phyloP scores from a whole-genome alignment of 2,329 filamentous ascomycete species.

The Aspergillus phoenicis region DNA sequence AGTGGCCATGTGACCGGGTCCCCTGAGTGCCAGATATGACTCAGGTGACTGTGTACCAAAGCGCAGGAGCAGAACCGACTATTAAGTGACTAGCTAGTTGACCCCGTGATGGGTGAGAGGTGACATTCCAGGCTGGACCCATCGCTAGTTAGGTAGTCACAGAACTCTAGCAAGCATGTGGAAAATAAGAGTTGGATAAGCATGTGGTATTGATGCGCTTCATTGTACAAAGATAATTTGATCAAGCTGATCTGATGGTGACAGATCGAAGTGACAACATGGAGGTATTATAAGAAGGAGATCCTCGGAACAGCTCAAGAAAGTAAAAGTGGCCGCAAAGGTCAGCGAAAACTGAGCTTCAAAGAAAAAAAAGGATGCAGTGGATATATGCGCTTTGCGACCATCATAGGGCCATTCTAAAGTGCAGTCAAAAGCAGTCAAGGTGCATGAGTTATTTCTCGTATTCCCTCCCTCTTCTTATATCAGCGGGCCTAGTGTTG shows the following conservation, averaged over 20 bases:
- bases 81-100: too few relatives aligned
- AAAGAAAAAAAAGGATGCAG: conserved; percentile 17
- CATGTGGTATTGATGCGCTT: conserved; percentile 45
- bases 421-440: conserved; percentile 19
- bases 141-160: too few relatives aligned
- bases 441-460: conserved; percentile 15
- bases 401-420: conserved; percentile 19
- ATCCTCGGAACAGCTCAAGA: background rate
- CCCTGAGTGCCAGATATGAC: too few relatives aligned
- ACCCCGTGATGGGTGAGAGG: too few relatives aligned
- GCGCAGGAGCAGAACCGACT: too few relatives aligned
- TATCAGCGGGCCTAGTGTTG: conserved; percentile 28
- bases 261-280: conserved; percentile 23
- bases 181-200: conserved; percentile 29
- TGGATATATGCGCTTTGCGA: background rate
- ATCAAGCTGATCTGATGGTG: conserved; percentile 20
- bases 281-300: conserved; percentile 12
- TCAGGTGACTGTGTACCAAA: too few relatives aligned
- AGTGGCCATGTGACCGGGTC: too few relatives aligned
- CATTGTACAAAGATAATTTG: conserved; percentile 40
- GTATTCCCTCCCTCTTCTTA: conserved; percentile 1
- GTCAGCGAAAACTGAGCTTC: background rate
- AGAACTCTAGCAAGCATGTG: conserved; percentile 4
- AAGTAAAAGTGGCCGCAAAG: background rate
- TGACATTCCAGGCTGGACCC: too few relatives aligned